Evolutionary conservation across 768 basidiomycete species (phyloP), one percentile per base, ranked within the genome.

Genomic region (Kondoa subrosea): DNA sequence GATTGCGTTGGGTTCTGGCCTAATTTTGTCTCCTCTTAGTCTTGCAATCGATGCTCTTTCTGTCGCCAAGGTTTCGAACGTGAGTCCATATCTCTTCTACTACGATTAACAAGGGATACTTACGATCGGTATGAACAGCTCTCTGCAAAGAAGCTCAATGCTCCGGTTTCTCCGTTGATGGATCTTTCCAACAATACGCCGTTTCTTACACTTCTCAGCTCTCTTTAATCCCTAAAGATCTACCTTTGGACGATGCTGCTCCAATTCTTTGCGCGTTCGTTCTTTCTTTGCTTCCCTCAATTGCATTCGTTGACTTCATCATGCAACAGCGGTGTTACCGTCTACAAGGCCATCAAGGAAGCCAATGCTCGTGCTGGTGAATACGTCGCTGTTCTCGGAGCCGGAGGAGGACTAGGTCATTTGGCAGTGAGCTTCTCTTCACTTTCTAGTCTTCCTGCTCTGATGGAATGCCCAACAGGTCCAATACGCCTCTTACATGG

Each of bases 321-420:
- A 3, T 70, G 56, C 27, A 64, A 72, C 72, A 80, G 87, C n/a
- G 40, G 40, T 59, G 79, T 92, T 26, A 91, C 90, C 1, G 87
- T 88, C 1, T 92, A 89, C 74, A 85, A 87, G 68, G 90, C 88
- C 0, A 78, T 92, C 72, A 91, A 91, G 76, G 81, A 86, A 75
- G 82, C 83, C 64, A 78, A 82, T 66, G 81, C 84, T 4, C 80
- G 77, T 31, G 81, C 84, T 4, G 87, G 88, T 32, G 84, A 92
- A 66, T 88, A 84, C 83, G 79, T 88, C 69, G 85, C 84, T 26
- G 78, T 90, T 60, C 84, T 71, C 1, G 73, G 73, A 16, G 73
- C 73, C 1, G 73, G 73, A 0, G 72, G 73, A 26, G 71, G 70
- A 1, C 59, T 72, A 8, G 71, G 70, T 4, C 68, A 70, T 56